A percentile compares a stretch with the other conserved stretches of the same genome.
These are phyloP conservation scores for Pezicula carpinea DNA, from an alignment of 2,329 filamentous ascomycete genomes.

Conservation along the genomic window DNA sequence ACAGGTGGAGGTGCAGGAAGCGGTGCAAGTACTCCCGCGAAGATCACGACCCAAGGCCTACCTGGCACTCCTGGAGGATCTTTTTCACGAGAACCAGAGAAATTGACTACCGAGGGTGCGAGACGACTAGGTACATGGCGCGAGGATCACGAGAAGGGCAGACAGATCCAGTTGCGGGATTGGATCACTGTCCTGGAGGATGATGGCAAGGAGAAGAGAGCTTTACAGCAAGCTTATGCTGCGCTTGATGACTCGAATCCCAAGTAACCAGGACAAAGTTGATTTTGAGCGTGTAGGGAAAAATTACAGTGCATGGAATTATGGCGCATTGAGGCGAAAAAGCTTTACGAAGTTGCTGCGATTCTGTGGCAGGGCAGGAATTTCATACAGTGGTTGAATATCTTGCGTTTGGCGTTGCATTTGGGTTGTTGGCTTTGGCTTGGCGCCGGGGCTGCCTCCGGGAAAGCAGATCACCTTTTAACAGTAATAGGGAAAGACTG, in stretches of 20 bases:
- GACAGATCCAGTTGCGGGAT: constrained; percentile 79
- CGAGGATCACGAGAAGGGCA: constrained; percentile 73
- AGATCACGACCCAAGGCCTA: constrained; percentile 27
- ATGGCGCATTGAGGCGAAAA: no score
- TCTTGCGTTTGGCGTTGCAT: no score
- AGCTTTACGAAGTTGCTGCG: no score
- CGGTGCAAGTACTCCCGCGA: constrained; percentile 46
- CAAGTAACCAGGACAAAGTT: constrained; percentile 26
- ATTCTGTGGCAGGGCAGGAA: no score
- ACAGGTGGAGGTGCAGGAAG: constrained; percentile 46
- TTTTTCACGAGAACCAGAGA: constrained; percentile 30
- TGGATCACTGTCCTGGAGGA: constrained; percentile 74
- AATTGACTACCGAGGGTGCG: constrained; percentile 51
- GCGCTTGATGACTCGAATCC: constrained; percentile 23
- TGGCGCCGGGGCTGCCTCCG: no score
- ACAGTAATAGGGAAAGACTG: no score
- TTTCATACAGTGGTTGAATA: no score
- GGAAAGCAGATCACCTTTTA: no score
- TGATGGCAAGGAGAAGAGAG: constrained; percentile 64
- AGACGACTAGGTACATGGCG: constrained; percentile 69
- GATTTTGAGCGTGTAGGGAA: no score
- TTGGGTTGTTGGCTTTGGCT: no score
- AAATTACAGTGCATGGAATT: no score
- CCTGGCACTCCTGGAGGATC: constrained; percentile 32
- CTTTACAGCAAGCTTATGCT: constrained; percentile 44